Evolutionary conservation across 2,329 filamentous ascomycete species (phyloP), one percentile per base, ranked within the genome.

Genomic region (Fusarium coicis): DNA sequence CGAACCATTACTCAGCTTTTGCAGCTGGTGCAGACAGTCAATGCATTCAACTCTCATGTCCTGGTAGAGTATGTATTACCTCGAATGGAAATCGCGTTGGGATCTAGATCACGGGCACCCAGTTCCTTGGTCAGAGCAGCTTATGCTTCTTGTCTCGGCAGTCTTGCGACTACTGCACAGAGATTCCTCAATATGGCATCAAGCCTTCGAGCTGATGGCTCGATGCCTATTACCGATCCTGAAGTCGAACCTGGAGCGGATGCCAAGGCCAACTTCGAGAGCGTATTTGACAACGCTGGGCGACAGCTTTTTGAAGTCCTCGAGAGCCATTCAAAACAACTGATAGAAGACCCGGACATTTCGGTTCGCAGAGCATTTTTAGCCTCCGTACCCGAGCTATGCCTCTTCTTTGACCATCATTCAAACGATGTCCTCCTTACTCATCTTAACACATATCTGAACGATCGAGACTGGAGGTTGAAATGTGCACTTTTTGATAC

Each of bases 401-500:
- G 96, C 80, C 91, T 98, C 74, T 98, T 99, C 82, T 98, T 99
- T 75, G 95, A 93, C 68, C 89, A 92, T n/a, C 93, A 95, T 78
- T 93, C 96, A 2, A 98, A 97, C 80, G 96, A 99, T 79, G 94
- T 99, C n/a, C 91, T 99, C 21, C 85, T 99, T 28, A 97, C 95
- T 37, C 96, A 99, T 83, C 86, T 99, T 34, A 98, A 98, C 79
- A 99, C 96, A 0, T 99, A 99, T 77, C 84, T 99, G 14, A 99
- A 99, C 75, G 96, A 98, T 77, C 91, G 93, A 46, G 95, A 99
- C 80, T 99, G 96, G 96, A 94, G 94, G 80, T 85, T 99, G 37
- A 98, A 97, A 81, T 98, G 95, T 77, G 95, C 96, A 6, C 98
- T 98, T 80, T 98, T 99, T 78, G 95, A 97, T 78, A 94, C 95